These are phyloP conservation scores for Sporisorium sorghi DNA, from an alignment of 1,284 basidiomycete genomes.

Conservation along the genomic window DNA sequence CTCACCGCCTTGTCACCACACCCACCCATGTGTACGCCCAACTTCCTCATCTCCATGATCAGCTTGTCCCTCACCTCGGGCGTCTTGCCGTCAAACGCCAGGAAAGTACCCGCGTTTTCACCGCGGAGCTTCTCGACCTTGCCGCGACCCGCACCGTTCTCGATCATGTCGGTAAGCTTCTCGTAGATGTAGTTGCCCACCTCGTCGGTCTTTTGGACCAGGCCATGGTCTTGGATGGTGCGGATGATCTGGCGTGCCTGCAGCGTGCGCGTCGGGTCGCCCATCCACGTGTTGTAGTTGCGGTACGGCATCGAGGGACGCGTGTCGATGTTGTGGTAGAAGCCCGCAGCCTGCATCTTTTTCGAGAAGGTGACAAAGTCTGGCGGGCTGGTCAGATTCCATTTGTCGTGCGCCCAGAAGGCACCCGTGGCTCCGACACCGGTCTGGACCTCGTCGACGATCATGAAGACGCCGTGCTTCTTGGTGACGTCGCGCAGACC, in stretches of 20 bases:
- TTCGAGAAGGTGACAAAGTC: constrained; percentile 74
- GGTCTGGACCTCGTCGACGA: constrained; percentile 74
- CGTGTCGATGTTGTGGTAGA: constrained; percentile 73
- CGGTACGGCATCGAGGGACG: constrained; percentile 72
- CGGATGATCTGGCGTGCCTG: constrained; percentile 73
- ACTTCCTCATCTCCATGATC: constrained; percentile 70
- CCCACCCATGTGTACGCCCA: constrained; percentile 71
- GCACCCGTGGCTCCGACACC: constrained; percentile 73
- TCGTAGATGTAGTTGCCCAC: constrained; percentile 70
- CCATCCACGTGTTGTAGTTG: constrained; percentile 71
- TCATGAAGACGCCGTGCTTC: constrained; percentile 72
- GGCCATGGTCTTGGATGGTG: constrained; percentile 70
- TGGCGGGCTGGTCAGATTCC: constrained; percentile 71
- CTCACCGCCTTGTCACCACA: constrained; percentile 71
- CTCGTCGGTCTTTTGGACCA: constrained; percentile 69
- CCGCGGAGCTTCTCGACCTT: constrained; percentile 71
- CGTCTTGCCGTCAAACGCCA: constrained; percentile 72
- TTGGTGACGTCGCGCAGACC: constrained; percentile 72
- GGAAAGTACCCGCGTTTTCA: constrained; percentile 72
- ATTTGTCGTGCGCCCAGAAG: constrained; percentile 75
- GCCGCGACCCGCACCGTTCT: constrained; percentile 36
- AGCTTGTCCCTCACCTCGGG: constrained; percentile 71
- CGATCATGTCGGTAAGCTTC: constrained; percentile 65
- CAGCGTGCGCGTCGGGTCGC: constrained; percentile 73
- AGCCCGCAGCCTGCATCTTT: constrained; percentile 69